A percentile compares a stretch with the other conserved stretches of the same genome.
Evolutionary conservation across 257 asterid species (phyloP).

Genomic region (Jacaranda copaia): DNA sequence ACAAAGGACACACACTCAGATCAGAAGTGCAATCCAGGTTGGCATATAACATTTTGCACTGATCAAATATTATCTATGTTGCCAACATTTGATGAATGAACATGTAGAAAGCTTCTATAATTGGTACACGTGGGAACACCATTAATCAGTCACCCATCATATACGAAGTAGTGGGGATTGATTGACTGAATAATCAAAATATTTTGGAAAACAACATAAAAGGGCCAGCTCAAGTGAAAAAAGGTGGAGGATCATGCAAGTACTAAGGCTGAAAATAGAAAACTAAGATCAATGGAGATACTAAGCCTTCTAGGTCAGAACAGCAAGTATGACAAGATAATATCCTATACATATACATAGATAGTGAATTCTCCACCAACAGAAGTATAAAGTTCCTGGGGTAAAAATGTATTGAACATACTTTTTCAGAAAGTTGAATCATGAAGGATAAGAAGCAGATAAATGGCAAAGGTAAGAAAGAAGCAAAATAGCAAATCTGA

Average conservation of each 20-base stretch:
- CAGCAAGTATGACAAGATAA: not conserved
- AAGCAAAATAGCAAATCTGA: too few relatives aligned
- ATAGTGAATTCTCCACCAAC: too few relatives aligned
- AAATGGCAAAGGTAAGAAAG: too few relatives aligned
- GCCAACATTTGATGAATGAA: not conserved
- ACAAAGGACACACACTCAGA: constrained; percentile 4
- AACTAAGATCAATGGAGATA: not conserved
- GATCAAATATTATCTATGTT: not conserved
- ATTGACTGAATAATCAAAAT: not conserved
- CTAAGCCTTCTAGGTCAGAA: constrained; percentile 3
- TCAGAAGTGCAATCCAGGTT: not conserved
- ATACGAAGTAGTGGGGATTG: not conserved
- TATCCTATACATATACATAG: too few relatives aligned
- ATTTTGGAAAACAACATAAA: not conserved
- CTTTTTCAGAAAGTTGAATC: too few relatives aligned
- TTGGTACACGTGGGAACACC: not conserved
- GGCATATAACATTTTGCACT: not conserved
- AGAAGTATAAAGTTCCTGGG: too few relatives aligned
- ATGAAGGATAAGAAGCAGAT: too few relatives aligned
- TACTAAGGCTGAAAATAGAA: constrained; percentile 17
- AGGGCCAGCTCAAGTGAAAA: not conserved
- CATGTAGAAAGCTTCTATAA: not conserved
- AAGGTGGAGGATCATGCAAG: too few relatives aligned
- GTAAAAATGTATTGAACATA: too few relatives aligned
- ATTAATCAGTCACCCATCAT: not conserved